Base-by-base conservation (phyloP, 176 grass and related monocot genomes). In the Coix lacrymajobi region DNA sequence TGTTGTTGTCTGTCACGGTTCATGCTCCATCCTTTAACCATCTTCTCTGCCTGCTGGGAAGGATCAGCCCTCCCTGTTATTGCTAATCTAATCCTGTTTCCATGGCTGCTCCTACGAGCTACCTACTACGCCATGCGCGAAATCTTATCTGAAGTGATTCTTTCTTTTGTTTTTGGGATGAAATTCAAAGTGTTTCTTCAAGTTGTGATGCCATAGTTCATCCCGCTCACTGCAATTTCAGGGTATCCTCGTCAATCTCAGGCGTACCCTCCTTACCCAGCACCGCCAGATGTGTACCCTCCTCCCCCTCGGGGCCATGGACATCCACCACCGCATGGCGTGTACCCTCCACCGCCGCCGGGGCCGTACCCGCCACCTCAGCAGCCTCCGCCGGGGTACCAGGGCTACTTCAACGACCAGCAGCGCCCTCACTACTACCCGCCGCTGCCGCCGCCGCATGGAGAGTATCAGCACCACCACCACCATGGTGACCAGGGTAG, bases 331-430 rank as follows among this genome's bases (percentile, higher is more conserved):
- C 61, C 78, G 19, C 85, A 68, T 45, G 77, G 69, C 9, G 77
- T 80, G 33, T 60, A 81, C 62, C 85, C 71, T 24, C 86, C 86
- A 40, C 79, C 79, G 22, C 22, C 26, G 11, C 73, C 72, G 54
- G 79, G 56, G 25, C 65, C 80, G 63, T 77, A 82, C 25, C 84
- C 40, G 0, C 54, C 37, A 45, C 80, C 68, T 26, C 17, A 52
- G 0, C 75, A 80, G 12, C 86, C 80, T 78, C 80, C 86, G 33
- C 67, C 67, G 26, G 75, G 86, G 67, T 88, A 88, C 81, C 81
- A 84, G 7, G 86, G 81, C 58, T 84, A 88, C 81, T 88, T 88
- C 81, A 56, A 88, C 24, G 33, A 78, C 13, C 32, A 48, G 5
- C 86, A 88, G 34, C 80, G 37, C 3, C 86, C 86, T 66, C 71